These are phyloP conservation scores for Hyphodiscus sp. DNA, from an alignment of 2,329 filamentous ascomycete genomes.

Conservation along the genomic window DNA sequence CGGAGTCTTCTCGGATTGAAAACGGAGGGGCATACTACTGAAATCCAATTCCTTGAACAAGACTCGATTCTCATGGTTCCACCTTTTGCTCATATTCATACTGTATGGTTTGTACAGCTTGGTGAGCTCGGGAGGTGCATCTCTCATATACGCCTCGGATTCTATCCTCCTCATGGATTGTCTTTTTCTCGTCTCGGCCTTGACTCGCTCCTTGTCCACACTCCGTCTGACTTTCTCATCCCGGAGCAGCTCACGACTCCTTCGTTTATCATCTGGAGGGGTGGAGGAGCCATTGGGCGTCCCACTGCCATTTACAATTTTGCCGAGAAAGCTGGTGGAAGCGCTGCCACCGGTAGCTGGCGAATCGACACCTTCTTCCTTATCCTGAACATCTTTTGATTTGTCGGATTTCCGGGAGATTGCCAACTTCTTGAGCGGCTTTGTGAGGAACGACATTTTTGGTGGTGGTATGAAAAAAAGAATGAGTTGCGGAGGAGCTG, in stretches of 20 bases:
- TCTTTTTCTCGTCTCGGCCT: constrained; percentile 23
- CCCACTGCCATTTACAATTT: constrained; percentile 5
- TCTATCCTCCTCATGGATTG: constrained; percentile 25
- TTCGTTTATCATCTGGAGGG: constrained; percentile 6
- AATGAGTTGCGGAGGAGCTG: neutral
- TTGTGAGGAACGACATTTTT: constrained; percentile 28
- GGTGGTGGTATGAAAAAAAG: neutral
- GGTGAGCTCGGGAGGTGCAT: constrained; percentile 25
- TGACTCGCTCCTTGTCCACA: constrained; percentile 22
- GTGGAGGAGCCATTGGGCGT: constrained; percentile 6
- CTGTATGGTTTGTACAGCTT: constrained; percentile 28
- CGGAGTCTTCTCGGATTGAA: neutral
- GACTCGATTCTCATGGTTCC: constrained; percentile 25
- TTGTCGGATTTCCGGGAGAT: constrained; percentile 8
- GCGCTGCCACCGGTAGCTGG: neutral
- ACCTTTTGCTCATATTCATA: constrained; percentile 30
- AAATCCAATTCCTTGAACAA: constrained; percentile 28
- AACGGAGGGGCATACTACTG: constrained; percentile 12
- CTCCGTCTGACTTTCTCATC: constrained; percentile 19
- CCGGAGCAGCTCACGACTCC: constrained; percentile 20
- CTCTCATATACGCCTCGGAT: constrained; percentile 25
- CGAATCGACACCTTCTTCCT: neutral
- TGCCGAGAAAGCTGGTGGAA: neutral
- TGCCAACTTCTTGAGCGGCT: constrained; percentile 23
- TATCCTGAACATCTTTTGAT: neutral